Base-by-base conservation (phyloP, 345 rosid species). In the Microthlaspi erraticum region DNA sequence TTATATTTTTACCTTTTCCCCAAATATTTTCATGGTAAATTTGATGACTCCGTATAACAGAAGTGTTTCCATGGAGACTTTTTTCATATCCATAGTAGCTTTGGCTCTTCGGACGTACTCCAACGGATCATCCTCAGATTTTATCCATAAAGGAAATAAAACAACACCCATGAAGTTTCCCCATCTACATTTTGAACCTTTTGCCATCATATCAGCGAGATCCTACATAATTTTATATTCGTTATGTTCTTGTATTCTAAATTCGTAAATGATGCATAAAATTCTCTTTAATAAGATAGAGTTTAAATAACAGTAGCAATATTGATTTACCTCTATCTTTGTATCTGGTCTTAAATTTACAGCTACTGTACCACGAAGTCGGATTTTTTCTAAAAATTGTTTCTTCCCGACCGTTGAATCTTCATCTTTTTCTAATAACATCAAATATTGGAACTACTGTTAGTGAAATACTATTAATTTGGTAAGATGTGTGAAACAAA, bases 111-210 rank as follows among this genome's bases (percentile, higher is more conserved):
- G 78, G 32, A 81, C 58, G 54, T 84, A 81, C 46, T 81, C 84
- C 59, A 86, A 52, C 0, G 86, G 91, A 62, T 84, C 83, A 13
- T 78, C 56, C 13, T 65, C 70, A 6, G 66, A 50, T n/a, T 51
- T 72, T 23, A 84, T 60, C 50, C 52, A 79, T 31, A 86, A 73
- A 29, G 91, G 88, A 18, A 84, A 18, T 46, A 84, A 37, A 11
- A 82, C 60, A 49, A 48, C 50, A 8, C 88, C 91, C 12, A 86
- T 55, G 78, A 74, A 71, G 18, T 82, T 86, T 0, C 88, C 88
- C 88, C 88, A 86, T 18, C 73, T 75, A 34, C 57, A 79, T 49
- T 78, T 70, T 6, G 79, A 56, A 42, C 58, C 61, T 33, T 81
- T 79, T 8, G 62, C 75, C 86, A 84, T 83, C 82, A 81, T 82